Conservation (phyloP, 1,284 basidiomycete genomes). For the Ceratobasidium sp. region DNA sequence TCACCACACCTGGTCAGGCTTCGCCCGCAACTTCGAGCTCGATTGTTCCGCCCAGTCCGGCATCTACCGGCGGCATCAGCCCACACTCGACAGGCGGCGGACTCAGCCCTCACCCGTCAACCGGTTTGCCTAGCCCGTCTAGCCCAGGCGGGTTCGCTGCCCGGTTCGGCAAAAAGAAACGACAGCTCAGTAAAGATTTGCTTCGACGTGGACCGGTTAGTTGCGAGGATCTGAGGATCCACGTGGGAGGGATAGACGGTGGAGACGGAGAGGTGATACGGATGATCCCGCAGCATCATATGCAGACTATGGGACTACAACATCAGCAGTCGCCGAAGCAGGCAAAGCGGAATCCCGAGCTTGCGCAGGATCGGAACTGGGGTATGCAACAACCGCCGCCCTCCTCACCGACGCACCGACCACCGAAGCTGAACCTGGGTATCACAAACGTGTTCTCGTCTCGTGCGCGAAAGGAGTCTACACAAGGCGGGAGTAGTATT, state of each 20-base stretch:
- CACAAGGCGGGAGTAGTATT: neutral
- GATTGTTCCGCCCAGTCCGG: neutral
- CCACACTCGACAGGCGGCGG: neutral
- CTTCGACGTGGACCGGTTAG: conserved; percentile 10
- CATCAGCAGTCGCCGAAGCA: conserved; percentile 8
- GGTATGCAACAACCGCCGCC: neutral
- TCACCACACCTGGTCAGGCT: neutral
- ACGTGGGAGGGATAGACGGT: neutral
- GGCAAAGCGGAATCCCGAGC: neutral
- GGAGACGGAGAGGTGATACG: neutral
- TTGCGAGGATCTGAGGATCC: conserved; percentile 16
- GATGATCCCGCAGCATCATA: conserved; percentile 44
- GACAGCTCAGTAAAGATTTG: conserved; percentile 30
- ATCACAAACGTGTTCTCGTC: conserved; percentile 1
- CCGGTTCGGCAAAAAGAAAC: conserved; percentile 40
- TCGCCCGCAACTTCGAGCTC: neutral
- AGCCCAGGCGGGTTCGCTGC: conserved; percentile 9
- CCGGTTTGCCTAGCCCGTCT: neutral
- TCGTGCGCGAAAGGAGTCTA: conserved; percentile 28
- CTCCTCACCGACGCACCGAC: conserved; percentile 14
- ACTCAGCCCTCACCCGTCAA: neutral
- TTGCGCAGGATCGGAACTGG: conserved; percentile 29
- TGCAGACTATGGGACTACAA: conserved; percentile 28
- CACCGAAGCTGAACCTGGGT: conserved; percentile 19
- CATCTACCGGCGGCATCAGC: neutral